Evolutionary conservation across 148 eudicot genomes (phyloP).

Genomic region (Rhododendron williamsianum): DNA sequence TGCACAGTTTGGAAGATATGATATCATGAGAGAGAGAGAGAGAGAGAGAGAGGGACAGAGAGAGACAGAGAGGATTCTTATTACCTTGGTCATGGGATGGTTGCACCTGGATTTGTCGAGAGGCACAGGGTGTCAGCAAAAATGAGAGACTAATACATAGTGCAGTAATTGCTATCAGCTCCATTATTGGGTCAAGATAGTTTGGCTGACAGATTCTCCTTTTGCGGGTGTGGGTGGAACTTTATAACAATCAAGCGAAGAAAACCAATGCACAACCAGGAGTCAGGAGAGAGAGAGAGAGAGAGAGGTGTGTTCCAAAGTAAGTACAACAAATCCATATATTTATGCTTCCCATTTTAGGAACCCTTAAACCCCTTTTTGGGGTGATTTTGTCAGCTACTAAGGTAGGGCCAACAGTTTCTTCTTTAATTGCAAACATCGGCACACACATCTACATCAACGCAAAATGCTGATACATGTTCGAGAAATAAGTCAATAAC

Average conservation of each 20-base stretch:
- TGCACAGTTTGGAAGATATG: constrained; percentile 16
- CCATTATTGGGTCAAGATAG: neutral
- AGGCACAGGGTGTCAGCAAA: constrained; percentile 15
- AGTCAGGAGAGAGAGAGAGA: constrained; percentile 14
- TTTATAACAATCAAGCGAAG: constrained; percentile 4
- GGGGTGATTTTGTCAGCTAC: constrained; percentile 19
- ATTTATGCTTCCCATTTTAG: constrained; percentile 15
- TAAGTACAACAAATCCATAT: constrained; percentile 9
- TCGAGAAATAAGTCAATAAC: neutral
- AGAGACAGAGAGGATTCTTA: neutral
- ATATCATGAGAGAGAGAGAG: constrained; percentile 1
- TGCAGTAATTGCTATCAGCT: constrained; percentile 7
- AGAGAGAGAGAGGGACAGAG: constrained; percentile 1
- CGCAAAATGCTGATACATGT: neutral
- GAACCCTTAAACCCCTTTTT: constrained; percentile 12
- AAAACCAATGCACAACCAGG: neutral
- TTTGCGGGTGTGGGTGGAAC: neutral
- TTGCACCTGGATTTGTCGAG: constrained; percentile 17
- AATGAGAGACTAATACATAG: constrained; percentile 11
- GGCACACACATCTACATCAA: neutral
- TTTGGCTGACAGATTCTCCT: neutral
- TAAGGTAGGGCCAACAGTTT: constrained; percentile 16
- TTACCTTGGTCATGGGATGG: constrained; percentile 20
- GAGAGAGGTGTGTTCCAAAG: constrained; percentile 42
- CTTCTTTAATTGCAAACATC: neutral